Base-by-base conservation (phyloP, 2,329 filamentous ascomycete genomes). In the Thielaviopsis euricoi region DNA sequence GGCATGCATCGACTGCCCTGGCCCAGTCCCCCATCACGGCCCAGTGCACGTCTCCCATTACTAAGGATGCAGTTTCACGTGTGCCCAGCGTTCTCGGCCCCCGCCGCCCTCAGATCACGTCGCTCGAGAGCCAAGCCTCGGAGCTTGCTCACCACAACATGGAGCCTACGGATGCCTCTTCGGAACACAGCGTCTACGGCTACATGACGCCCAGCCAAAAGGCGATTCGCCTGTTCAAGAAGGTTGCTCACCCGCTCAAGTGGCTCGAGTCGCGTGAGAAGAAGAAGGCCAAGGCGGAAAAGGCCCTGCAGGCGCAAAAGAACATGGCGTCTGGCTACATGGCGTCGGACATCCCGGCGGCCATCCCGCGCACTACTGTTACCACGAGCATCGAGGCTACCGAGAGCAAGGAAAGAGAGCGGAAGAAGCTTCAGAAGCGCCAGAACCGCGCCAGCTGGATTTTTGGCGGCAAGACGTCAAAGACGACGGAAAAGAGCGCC, bases 171-270 rank as follows among this genome's bases (percentile, higher is more conserved):
- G 33, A 57, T 29, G 58, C 50, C 29, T 60, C 55, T 7, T 60
- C 58, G 5, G 58, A 58, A 15, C 58, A 57, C 22, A 60, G 58
- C 22, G 52, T 60, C 2, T 60, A 60, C 29, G 58, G 58, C 6
- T 60, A 60, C 55, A 60, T 60, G 58, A 60, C 58, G 21, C 58
- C 58, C 5, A 55, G 55, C 48, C 58, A 60, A 37, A 60, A 60
- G 58, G 55, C 52, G 26, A 53, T 60, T 43, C 58, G 33, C n/a
- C 29, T 60, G 9, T 46, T 60, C 46, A 60, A 60, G 48, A 60
- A 57, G 58, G 52, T 58, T 26, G 52, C 51, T 12, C 58, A 60
- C 52, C 58, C 58, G 17, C 37, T 50, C 6, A 60, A 60, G 49
- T 60, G 58, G 58, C 52, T 49, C 25, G 55, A 57, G 37, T 56